Evolutionary conservation across 257 asterid genomes (phyloP), one percentile per base, ranked within the genome.

Genomic region (Leonotis leonurus): DNA sequence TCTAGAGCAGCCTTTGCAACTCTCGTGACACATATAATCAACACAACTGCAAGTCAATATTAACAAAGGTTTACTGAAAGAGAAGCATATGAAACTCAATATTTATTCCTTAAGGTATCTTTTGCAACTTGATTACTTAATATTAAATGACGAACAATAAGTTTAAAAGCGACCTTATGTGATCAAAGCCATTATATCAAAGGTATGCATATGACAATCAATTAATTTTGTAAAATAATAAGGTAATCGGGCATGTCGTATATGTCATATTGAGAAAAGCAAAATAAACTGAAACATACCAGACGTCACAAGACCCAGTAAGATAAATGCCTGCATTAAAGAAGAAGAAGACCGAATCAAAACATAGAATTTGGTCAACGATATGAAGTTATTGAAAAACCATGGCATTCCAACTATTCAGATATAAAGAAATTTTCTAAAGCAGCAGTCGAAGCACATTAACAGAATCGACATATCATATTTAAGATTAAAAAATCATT

Each of bases 1-100:
- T 86, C 95, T 50, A 89, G 65, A 61, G 96, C 90, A 27, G 83
- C 73, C 74, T 82, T 86, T 30, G 96, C 95, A 36, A 88, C 96
- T 74, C 82, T 80, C 4, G 77, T 85, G 20, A 88, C 88, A 33
- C 90, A 86, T 27, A 80, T 65, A 3, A 92, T 72, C 56, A 89
- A 64, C 39, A 77, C 4, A 60, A 67, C 97, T 90, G 89, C 84
- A 71, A 72, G 68, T n/a, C n/a, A n/a, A n/a, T n/a, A n/a, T n/a
- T n/a, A n/a, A n/a, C n/a, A n/a, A n/a, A n/a, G n/a, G n/a, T n/a
- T n/a, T n/a, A n/a, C n/a, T n/a, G 13, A 8, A 8, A 24, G n/a
- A n/a, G n/a, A n/a, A n/a, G n/a, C n/a, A n/a, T n/a, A n/a, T n/a
- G n/a, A n/a, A n/a, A n/a, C 4, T n/a, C 20, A 8, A 40, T 6